phyloP scores from a whole-genome alignment of 176 grass and related monocot genomes.

The Eremochloa ophiuroides region DNA sequence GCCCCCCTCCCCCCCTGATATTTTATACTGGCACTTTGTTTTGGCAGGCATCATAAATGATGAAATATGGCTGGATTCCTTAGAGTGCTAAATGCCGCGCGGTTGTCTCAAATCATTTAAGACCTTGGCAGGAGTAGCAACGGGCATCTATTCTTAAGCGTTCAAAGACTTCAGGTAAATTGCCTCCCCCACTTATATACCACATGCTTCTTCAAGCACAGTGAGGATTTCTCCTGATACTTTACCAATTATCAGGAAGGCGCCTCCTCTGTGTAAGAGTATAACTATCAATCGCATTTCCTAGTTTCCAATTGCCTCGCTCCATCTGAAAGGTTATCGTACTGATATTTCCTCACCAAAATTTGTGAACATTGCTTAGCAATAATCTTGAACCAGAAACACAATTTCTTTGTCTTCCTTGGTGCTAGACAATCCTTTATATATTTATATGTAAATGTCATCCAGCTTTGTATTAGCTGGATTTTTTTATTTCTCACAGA shows the following conservation, averaged over 20 bases:
- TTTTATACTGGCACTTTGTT: conserved; percentile 16
- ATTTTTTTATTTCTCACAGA: background rate
- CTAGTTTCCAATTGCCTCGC: background rate
- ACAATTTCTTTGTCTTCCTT: background rate
- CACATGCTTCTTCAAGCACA: background rate
- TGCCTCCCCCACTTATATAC: background rate
- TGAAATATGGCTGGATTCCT: conserved; percentile 27
- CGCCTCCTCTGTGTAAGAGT: too few species aligned
- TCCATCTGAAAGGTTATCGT: background rate
- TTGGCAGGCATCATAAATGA: conserved; percentile 38
- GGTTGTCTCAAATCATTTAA: conserved; percentile 44
- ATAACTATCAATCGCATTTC: background rate
- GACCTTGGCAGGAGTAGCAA: conserved; percentile 29
- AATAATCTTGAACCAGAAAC: background rate
- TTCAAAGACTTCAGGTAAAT: conserved; percentile 45
- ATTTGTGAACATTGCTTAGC: background rate
- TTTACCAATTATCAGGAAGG: background rate
- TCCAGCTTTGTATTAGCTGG: background rate
- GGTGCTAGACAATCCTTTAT: background rate
- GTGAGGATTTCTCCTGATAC: background rate
- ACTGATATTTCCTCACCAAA: background rate
- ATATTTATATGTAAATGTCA: background rate
- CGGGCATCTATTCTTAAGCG: conserved; percentile 35
- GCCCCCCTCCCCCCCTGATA: background rate
- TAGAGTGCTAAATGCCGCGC: conserved; percentile 43